Percentiles rank a stretch among this genome's conserved stretches.
Evolutionary conservation across 805 yeast genomes (phyloP).

Genomic region (Lachancea dasiensis): DNA sequence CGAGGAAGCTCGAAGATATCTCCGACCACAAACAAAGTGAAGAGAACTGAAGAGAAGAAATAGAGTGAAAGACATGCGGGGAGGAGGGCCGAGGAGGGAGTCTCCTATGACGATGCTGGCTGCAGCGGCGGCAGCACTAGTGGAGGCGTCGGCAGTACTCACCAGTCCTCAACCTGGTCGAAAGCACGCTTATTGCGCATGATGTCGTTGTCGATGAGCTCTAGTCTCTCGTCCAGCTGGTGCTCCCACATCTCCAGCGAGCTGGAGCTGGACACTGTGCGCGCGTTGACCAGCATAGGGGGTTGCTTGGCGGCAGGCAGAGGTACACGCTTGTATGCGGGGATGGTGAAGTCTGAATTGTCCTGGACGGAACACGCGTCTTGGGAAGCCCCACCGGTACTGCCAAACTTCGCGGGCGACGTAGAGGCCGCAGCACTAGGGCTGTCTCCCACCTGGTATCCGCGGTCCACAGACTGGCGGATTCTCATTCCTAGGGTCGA

Average conservation of each 20-base stretch:
- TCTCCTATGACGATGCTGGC: too few species aligned
- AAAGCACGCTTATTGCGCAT: constrained; percentile 19
- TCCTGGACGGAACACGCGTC: constrained; percentile 16
- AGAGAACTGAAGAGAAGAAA: too few species aligned
- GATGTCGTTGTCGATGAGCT: constrained; percentile 29
- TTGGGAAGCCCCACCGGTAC: neutral
- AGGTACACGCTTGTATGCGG: constrained; percentile 34
- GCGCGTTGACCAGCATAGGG: constrained; percentile 32
- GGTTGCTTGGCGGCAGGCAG: constrained; percentile 31
- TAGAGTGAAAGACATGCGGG: neutral
- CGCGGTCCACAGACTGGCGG: constrained; percentile 59
- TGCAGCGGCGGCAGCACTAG: too few species aligned
- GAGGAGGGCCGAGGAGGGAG: neutral
- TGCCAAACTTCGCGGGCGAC: too few species aligned
- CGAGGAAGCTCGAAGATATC: too few species aligned
- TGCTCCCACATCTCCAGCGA: constrained; percentile 38
- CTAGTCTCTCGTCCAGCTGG: constrained; percentile 32
- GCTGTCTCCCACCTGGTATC: constrained; percentile 35
- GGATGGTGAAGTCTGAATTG: constrained; percentile 22
- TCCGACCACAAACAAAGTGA: too few species aligned
- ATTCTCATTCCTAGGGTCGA: constrained; percentile 66
- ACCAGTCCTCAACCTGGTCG: constrained; percentile 10
- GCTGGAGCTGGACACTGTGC: constrained; percentile 32
- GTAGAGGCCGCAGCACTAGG: too few species aligned
- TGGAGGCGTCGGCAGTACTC: too few species aligned